phyloP scores from a whole-genome alignment of 495 filamentous ascomycete genomes.

The Tirmania nivea region DNA sequence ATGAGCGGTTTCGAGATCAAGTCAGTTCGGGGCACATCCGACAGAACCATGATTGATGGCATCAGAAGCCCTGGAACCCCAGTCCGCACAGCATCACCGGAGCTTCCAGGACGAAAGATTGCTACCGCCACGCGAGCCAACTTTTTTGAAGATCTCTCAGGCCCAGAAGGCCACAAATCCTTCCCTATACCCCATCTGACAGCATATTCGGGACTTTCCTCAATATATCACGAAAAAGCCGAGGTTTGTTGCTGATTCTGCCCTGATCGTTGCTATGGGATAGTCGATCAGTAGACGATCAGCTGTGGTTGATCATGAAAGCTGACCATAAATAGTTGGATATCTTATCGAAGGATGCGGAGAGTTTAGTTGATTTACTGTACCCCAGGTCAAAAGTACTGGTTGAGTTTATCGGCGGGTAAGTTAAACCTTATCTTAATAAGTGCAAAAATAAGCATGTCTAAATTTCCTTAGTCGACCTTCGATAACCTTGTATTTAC shows the following conservation, averaged over 20 bases:
- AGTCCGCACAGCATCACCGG: background rate
- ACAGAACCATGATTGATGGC: background rate
- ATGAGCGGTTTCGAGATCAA: background rate
- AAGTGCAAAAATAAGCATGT: background rate
- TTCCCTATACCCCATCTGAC: background rate
- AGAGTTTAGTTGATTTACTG: background rate
- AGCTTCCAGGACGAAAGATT: background rate
- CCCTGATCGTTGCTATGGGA: too few species aligned
- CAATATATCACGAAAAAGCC: background rate
- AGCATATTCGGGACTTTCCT: background rate
- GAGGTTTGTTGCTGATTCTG: background rate
- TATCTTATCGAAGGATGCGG: background rate
- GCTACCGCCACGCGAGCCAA: background rate
- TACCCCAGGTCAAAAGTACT: background rate
- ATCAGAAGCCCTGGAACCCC: background rate
- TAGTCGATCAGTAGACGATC: too few species aligned
- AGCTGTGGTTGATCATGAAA: too few species aligned
- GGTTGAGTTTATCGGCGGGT: background rate
- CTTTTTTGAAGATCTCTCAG: background rate
- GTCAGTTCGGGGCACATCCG: background rate
- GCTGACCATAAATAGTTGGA: background rate
- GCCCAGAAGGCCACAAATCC: background rate
- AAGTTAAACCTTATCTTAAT: background rate
- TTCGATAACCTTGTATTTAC: background rate
- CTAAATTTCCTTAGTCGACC: background rate